Evolutionary conservation across 75 land plant species (phyloP).

Genomic region (Cunninghamia lanceolata): DNA sequence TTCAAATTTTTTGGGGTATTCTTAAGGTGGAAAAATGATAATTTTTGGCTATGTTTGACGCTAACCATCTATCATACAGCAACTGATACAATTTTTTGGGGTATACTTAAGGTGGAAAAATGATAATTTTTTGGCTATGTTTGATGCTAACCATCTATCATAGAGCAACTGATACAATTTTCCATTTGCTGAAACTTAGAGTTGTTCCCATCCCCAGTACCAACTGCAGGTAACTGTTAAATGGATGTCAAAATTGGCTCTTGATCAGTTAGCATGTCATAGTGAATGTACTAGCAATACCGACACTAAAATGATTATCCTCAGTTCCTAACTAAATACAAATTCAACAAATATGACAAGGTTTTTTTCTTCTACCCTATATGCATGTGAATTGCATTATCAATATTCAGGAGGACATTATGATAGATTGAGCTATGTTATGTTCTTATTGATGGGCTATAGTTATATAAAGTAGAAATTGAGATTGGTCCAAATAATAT

Average conservation of each 20-base stretch:
- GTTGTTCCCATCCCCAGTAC: not conserved
- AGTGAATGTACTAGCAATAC: not conserved
- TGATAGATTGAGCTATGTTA: too few relatives aligned
- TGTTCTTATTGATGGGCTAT: too few relatives aligned
- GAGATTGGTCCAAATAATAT: too few relatives aligned
- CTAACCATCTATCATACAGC: too few relatives aligned
- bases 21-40: not conserved
- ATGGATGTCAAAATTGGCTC: not conserved
- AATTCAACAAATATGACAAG: too few relatives aligned
- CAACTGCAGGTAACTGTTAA: not conserved
- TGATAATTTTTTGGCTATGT: not conserved
- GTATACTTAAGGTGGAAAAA: not conserved
- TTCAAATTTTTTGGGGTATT: not conserved
- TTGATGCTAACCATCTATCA: not conserved
- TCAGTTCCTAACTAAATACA: too few relatives aligned
- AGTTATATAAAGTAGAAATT: too few relatives aligned
- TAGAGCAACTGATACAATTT: not conserved
- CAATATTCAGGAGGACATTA: too few relatives aligned
- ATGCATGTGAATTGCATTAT: too few relatives aligned
- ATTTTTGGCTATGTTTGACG: not conserved
- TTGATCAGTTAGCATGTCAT: not conserved
- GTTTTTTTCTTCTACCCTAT: too few relatives aligned
- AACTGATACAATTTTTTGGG: not conserved
- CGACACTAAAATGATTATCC: too few relatives aligned
- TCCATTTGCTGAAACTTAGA: not conserved